Base-by-base conservation (phyloP, 202 grass and related monocot species). In the Carex arenaria region DNA sequence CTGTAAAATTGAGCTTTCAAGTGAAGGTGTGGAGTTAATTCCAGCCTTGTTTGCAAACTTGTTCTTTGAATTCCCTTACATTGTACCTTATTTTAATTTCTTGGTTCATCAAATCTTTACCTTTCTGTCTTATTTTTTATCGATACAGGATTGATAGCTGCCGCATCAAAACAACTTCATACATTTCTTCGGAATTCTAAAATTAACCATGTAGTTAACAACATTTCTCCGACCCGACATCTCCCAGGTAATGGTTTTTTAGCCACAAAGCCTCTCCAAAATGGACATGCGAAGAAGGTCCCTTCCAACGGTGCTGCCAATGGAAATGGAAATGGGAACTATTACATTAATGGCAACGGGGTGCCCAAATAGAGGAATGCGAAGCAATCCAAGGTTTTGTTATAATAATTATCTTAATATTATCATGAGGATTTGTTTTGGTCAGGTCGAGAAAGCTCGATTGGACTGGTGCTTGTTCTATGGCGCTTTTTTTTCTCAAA, bases 281-380 rank as follows among this genome's bases (percentile, higher is more conserved):
- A 98, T 85, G 90, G 90, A 10, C 91, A 93, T 73, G 64, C 56
- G 20, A 95, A 92, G 85, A 89, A 90, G 82, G 17, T 43, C 80
- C 73, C 36, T 18, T 45, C 75, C 67, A 98, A 89, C 60, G 89
- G 89, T 74, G 80, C 94, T 54, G 85, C 87, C 22, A 94, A 91
- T 69, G 92, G 90, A 89, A 90, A 86, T 69, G 93, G 83, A 82
- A 94, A 91, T 72, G 92, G 90, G 86, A 90, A 84, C 45, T 95
- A 85, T 83, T 79, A 93, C 67, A 55, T 71, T 26, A 95, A 98
- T 85, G 92, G 92, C 83, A 95, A 95, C 53, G 92, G 95, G 17
- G 80, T 93, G 62, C 93, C 92, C 84, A 85, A 86, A 30, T 94
- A 84, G 67, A 38, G 23, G 51, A 20, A 72, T 18, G 49, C 64